A percentile compares a stretch with the other conserved stretches of the same genome.
phyloP scores from a whole-genome alignment of 1,284 basidiomycete genomes.

The Malassezia yamatoensis region DNA sequence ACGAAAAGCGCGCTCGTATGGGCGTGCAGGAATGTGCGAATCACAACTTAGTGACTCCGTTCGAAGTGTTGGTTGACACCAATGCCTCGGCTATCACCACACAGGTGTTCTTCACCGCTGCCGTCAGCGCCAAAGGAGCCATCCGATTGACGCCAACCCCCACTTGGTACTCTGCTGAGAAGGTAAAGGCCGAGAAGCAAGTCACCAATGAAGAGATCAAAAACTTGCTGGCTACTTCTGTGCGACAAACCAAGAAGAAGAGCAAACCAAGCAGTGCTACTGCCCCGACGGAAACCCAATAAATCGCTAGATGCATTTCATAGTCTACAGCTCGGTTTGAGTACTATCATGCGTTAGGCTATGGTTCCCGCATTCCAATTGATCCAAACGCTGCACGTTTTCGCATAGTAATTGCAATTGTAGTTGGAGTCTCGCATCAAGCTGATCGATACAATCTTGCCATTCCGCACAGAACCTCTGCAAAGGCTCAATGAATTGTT shows the following conservation, averaged over 20 bases:
- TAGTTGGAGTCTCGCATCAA: neutral
- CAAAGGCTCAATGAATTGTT: conserved; percentile 9
- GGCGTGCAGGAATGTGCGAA: conserved; percentile 91
- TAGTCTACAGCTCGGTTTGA: conserved; percentile 3
- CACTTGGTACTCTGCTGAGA: conserved; percentile 83
- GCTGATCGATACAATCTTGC: neutral
- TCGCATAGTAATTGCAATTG: neutral
- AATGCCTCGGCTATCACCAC: conserved; percentile 51
- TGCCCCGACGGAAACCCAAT: neutral
- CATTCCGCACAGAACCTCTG: neutral
- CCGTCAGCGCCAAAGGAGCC: conserved; percentile 63
- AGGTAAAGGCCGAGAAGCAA: conserved; percentile 64
- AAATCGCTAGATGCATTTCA: neutral
- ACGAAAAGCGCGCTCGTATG: conserved; percentile 87
- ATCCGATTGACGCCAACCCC: conserved; percentile 74
- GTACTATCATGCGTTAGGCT: too few relatives aligned
- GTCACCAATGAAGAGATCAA: conserved; percentile 51
- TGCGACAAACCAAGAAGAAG: conserved; percentile 84
- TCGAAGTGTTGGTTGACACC: conserved; percentile 57
- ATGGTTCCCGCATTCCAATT: too few relatives aligned
- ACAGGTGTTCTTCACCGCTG: conserved; percentile 90
- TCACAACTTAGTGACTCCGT: conserved; percentile 78
- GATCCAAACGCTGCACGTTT: neutral
- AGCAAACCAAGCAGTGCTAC: conserved; percentile 60
- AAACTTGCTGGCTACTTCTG: conserved; percentile 62